Base-by-base conservation (phyloP, 164 flowering plant species). In the Stephania cephalantha region DNA sequence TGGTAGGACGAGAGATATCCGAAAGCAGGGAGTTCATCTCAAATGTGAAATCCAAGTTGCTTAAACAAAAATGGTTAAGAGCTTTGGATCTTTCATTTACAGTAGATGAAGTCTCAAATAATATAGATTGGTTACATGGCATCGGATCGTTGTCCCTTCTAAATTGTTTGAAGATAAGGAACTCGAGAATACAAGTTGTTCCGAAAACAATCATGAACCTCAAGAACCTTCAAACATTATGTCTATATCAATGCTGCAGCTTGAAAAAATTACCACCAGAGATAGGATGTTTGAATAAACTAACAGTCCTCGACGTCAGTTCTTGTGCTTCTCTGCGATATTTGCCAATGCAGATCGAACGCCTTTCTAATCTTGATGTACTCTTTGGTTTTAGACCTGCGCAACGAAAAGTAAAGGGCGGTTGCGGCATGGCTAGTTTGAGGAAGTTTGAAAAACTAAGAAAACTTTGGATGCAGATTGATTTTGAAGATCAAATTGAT, bases 101-200 rank as follows among this genome's bases (percentile, higher is more conserved):
- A 31, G 4, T 13, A n/a, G 25, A 9, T 73, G 75, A 42, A 64
- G 22, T 17, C 20, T 4, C 20, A 2, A 6, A n/a, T 11, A 6
- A n/a, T 11, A 9, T 5, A 6, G 50, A 72, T 9, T 42, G 50
- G 31, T 73, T 63, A 64, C 13, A 48, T 73, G 69, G 69, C 9
- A 63, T 63, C 11, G 75, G 75, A n/a, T 73, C 69, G 22, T 44
- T 73, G 29, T 9, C 13, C 10, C 69, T 63, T 20, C 75, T 73
- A 2, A 44, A 22, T 1, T 73, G 48, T 46, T 68, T 73, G 20
- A 44, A 31, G 7, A 55, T 72, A 13, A 13, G 8, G 3, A 72
- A 53, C 18, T 11, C 20, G 7, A 15, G 15, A n/a, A 13, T 73
- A 46, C 17, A 20, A 63, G 29, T 9, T 63, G 53, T 73, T 10